Percentiles rank a stretch among this genome's conserved stretches.
Evolutionary conservation across 495 filamentous ascomycete species (phyloP).

Genomic region (Podospora pseudocomata): DNA sequence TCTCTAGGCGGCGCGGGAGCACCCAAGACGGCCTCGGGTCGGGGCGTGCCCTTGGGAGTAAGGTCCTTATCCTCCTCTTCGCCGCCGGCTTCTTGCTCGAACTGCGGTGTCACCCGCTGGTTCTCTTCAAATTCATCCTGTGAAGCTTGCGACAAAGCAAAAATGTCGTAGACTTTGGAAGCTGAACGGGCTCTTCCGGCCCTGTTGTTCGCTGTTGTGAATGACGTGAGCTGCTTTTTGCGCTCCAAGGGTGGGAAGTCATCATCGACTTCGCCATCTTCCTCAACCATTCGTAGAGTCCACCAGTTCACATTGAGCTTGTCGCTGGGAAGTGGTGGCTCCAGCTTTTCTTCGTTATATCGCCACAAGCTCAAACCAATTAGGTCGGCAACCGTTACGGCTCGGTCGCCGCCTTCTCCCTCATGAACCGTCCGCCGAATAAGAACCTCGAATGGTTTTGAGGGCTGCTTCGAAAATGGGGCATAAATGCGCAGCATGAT

Average conservation of each 20-base stretch:
- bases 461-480: conserved; percentile 71
- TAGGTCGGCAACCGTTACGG: conserved; percentile 80
- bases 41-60: conserved; percentile 43
- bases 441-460: conserved; percentile 71
- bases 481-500: conserved; percentile 82
- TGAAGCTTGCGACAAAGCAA: conserved; percentile 81
- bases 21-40: conserved; percentile 37
- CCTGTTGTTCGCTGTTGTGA: conserved; percentile 84
- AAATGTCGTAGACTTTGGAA: conserved; percentile 88
- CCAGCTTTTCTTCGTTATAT: conserved; percentile 75
- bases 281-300: conserved; percentile 90
- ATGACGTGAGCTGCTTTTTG: conserved; percentile 73
- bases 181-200: conserved; percentile 65
- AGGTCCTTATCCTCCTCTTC: conserved; percentile 39
- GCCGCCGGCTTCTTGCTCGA: conserved; percentile 54
- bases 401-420: conserved; percentile 55
- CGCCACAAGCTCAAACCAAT: conserved; percentile 87
- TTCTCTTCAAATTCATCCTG: conserved; percentile 75
- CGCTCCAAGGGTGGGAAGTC: conserved; percentile 87
- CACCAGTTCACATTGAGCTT: conserved; percentile 87
- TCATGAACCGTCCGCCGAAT: conserved; percentile 73
- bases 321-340: conserved; percentile 63
- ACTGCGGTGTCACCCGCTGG: conserved; percentile 67
- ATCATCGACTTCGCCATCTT: conserved; percentile 82
- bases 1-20: conserved; percentile 37